Percentiles rank a stretch among this genome's conserved stretches.
phyloP scores from a whole-genome alignment of 202 grass and related monocot genomes.

The Panicum hallii region DNA sequence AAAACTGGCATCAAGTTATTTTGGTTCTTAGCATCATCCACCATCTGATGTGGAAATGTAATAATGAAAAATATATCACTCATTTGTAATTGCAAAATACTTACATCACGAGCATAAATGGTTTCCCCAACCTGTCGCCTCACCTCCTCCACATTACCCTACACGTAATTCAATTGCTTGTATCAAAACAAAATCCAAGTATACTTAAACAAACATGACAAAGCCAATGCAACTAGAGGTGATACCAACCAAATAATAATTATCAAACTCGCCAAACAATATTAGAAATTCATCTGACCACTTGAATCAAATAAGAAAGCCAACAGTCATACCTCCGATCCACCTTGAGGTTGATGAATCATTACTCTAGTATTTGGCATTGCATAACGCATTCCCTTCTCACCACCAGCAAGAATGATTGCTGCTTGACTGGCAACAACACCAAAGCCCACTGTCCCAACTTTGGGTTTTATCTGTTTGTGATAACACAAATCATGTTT shows the following conservation, averaged over 20 bases:
- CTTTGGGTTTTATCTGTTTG: slow-evolving; percentile 88
- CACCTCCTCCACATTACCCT: slow-evolving; percentile 84
- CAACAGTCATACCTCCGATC: slow-evolving; percentile 69
- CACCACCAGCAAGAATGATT: slow-evolving; percentile 89
- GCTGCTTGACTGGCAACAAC: slow-evolving; percentile 92
- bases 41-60: not conserved
- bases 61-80: not conserved
- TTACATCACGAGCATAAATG: slow-evolving; percentile 77
- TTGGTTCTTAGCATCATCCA: not conserved
- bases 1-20: not conserved
- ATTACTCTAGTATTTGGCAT: slow-evolving; percentile 99
- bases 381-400: slow-evolving; percentile 96
- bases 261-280: not conserved
- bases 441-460: slow-evolving; percentile 91
- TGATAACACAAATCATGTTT: slow-evolving; percentile 30
- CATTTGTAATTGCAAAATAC: slow-evolving; percentile 6
- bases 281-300: slow-evolving; percentile 4
- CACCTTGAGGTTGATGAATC: slow-evolving; percentile 98
- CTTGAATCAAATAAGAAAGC: slow-evolving; percentile 28
- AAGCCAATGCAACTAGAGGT: not conserved
- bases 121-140: slow-evolving; percentile 77
- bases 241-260: not conserved
- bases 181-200: slow-evolving; percentile 31
- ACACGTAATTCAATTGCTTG: slow-evolving; percentile 24
- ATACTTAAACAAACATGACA: not conserved